Base-by-base conservation (phyloP, 306 rosid species). In the Hippophae gyantsensis region DNA sequence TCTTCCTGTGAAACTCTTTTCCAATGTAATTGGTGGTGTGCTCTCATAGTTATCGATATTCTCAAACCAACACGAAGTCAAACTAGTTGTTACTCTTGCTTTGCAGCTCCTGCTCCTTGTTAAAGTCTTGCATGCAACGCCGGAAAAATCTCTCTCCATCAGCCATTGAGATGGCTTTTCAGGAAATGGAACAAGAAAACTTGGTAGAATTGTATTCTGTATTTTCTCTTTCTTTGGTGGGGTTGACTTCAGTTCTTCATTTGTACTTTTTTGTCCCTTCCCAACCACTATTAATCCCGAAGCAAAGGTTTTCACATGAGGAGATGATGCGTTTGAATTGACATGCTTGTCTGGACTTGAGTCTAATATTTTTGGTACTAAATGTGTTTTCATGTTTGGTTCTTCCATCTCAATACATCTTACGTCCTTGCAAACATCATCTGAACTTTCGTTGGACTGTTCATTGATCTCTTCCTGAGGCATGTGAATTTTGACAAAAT, bases 101-200 rank as follows among this genome's bases (percentile, higher is more conserved):
- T 68, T 84, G 73, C 97, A 86, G 53, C 95, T 93, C 74, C 84
- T 80, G 74, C 90, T 93, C 76, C 83, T 79, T 52, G 76, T 72
- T 51, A 82, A 63, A 68, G 51, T 75, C 68, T 70, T 58, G 42
- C 61, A 40, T 56, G 78, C 71, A 64, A 78, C 69, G 58, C 69
- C 64, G 46, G 69, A 61, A 18, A 32, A 53, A 55, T 63, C 71
- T 18, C 57, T 64, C 64, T 73, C 81, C 40, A 67, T 47, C 45
- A 43, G 57, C 79, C 79, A 70, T 6, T 82, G 79, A 72, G 79
- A 73, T 23, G 57, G 61, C 68, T 69, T 74, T 45, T 81, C 78
- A 6, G 79, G 81, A 25, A 86, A 71, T 54, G 78, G 70, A 76
- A 78, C 57, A 59, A 50, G 68, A 56, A 74, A 80, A 74, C 53